These are phyloP conservation scores for Boletus rubescentipes DNA, from an alignment of 768 basidiomycete species.

Conservation along the genomic window DNA sequence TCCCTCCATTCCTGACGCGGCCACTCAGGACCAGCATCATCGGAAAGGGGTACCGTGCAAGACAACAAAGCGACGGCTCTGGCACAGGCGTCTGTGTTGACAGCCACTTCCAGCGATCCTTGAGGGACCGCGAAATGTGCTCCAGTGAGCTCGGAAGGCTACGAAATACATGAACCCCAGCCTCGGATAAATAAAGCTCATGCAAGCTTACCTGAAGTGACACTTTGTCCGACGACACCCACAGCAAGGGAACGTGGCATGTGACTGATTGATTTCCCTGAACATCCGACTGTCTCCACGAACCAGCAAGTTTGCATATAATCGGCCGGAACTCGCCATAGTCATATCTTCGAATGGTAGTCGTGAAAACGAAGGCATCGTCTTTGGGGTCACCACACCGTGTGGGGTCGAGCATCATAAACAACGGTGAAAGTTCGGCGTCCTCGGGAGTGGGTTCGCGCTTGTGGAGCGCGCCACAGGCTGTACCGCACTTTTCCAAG, in stretches of 20 bases:
- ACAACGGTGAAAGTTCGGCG: constrained; percentile 54
- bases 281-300: constrained; percentile 72
- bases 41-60: constrained; percentile 69
- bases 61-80: constrained; percentile 77
- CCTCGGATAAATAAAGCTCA: background rate
- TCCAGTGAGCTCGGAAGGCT: constrained; percentile 54
- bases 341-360: constrained; percentile 71
- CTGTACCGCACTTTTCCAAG: constrained; percentile 85
- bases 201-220: constrained; percentile 50
- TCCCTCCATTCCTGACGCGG: constrained; percentile 69
- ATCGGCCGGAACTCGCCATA: constrained; percentile 80
- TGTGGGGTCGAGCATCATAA: constrained; percentile 84
- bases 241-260: constrained; percentile 62
- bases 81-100: constrained; percentile 62
- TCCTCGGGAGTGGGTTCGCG: constrained; percentile 47
- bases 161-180: constrained; percentile 7
- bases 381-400: constrained; percentile 70
- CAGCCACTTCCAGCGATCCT: constrained; percentile 47
- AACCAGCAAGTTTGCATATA: constrained; percentile 66
- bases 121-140: constrained; percentile 69
- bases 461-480: constrained; percentile 80
- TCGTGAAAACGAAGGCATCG: constrained; percentile 86
- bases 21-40: constrained; percentile 79
- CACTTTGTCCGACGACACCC: constrained; percentile 53
- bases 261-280: constrained; percentile 48